Conservation (phyloP, 257 asterid species). For the Ocimum tenuiflorum region DNA sequence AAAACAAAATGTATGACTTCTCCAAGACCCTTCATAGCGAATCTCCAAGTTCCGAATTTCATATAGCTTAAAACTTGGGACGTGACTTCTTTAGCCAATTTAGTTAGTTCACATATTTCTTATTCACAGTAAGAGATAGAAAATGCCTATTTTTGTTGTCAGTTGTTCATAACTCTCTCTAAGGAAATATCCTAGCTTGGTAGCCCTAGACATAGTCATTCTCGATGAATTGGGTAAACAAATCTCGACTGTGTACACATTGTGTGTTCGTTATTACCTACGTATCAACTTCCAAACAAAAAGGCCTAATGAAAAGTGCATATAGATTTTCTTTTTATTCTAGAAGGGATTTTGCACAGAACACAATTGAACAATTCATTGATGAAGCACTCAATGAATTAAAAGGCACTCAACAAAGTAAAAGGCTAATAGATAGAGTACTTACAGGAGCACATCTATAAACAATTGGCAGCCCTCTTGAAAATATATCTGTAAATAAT, state of each 20-base stretch:
- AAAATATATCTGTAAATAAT: conserved; percentile 56
- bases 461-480: conserved; percentile 57
- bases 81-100: neutral
- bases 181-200: too few relatives aligned
- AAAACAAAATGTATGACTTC: neutral
- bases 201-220: too few relatives aligned
- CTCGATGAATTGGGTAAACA: too few relatives aligned
- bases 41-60: neutral
- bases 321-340: neutral
- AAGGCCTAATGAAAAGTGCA: too few relatives aligned
- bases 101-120: neutral
- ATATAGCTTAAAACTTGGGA: neutral
- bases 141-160: too few relatives aligned
- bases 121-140: neutral
- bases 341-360: neutral
- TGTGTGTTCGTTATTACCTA: too few relatives aligned
- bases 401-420: neutral
- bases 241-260: too few relatives aligned
- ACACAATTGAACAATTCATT: neutral
- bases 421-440: conserved; percentile 2
- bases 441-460: conserved; percentile 96
- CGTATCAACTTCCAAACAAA: too few relatives aligned
- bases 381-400: neutral
- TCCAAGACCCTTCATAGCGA: too few relatives aligned
- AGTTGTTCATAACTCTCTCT: too few relatives aligned